Evolutionary conservation across 257 asterid genomes (phyloP).

Genomic region (Solanum rostratum): DNA sequence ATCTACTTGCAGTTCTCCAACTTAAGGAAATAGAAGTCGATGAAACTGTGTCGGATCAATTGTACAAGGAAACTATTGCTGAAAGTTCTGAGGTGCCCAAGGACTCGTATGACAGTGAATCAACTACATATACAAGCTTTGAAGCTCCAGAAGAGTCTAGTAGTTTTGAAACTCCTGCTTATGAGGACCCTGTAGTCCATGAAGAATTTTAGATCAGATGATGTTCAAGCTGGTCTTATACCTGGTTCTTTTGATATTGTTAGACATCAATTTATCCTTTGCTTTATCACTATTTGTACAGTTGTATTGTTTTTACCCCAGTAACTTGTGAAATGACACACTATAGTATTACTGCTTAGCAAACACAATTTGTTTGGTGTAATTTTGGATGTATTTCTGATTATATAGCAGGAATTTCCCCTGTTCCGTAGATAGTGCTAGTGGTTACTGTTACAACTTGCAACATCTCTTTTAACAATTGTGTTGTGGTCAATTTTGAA

Average conservation of each 20-base stretch:
- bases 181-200: conserved; percentile 26
- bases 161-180: conserved; percentile 25
- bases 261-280: not conserved
- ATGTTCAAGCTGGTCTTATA: not conserved
- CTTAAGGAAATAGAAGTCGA: conserved; percentile 21
- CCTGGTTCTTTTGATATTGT: not conserved
- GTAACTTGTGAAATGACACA: not conserved
- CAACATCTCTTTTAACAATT: not conserved
- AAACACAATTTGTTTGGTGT: not conserved
- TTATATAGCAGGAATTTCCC: not conserved
- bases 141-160: conserved; percentile 23
- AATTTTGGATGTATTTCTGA: not conserved
- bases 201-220: conserved; percentile 54
- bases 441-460: not conserved
- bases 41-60: conserved; percentile 13
- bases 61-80: conserved; percentile 6
- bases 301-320: not conserved
- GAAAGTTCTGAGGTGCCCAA: conserved; percentile 15
- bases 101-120: conserved; percentile 5
- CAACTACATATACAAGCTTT: not conserved
- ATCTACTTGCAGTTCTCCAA: conserved; percentile 28
- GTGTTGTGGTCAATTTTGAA: not conserved
- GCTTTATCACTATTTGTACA: not conserved
- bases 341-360: not conserved
- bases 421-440: not conserved